Base-by-base conservation (phyloP, 1,139 yeast species). In the Blastobotrys serpentis region DNA sequence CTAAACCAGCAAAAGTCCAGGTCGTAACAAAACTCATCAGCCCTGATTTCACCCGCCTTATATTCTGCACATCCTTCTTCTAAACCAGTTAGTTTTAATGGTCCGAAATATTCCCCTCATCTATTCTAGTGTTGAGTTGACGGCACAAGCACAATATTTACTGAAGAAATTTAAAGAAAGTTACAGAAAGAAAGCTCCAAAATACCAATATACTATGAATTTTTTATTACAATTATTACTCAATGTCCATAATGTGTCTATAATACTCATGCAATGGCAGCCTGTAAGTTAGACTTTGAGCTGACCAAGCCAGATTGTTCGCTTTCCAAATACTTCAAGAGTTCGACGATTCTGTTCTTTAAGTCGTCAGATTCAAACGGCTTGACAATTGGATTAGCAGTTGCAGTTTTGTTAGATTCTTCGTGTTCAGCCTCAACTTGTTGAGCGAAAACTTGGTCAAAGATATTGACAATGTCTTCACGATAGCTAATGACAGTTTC, bases 391-490 rank as follows among this genome's bases (percentile, higher is more conserved):
- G 41, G 42, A 25, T 44, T 41, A 36, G 36, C 22, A 17, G 45
- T 19, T 11, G 32, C 30, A n/a, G 47, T 34, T 21, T 29, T 45
- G 21, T 40, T 43, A 21, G 25, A 36, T 60, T 74, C 76, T 53
- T 81, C 81, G 63, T 85, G 73, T 67, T 81, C 83, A 52, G 79
- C 78, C 66, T 84, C 92, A 54, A 77, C 74, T 61, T 86, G 95
- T 65, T 84, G 84, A 50, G 76, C 69, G 67, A 89, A 87, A 32
- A 86, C 86, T 56, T 76, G 74, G 46, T 84, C 82, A 59, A 89
- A 82, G 41, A 86, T 72, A 48, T 78, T 82, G 46, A 86, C 78
- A 47, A 89, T 72, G 61, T 77, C 75, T 56, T 81, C 83, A 43
- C 90, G 81, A 59, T 79, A 78, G 37, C 69, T 67, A 43, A 78